Evolutionary conservation across 2,329 filamentous ascomycete species (phyloP).

Genomic region (Aspergillus amoenus): DNA sequence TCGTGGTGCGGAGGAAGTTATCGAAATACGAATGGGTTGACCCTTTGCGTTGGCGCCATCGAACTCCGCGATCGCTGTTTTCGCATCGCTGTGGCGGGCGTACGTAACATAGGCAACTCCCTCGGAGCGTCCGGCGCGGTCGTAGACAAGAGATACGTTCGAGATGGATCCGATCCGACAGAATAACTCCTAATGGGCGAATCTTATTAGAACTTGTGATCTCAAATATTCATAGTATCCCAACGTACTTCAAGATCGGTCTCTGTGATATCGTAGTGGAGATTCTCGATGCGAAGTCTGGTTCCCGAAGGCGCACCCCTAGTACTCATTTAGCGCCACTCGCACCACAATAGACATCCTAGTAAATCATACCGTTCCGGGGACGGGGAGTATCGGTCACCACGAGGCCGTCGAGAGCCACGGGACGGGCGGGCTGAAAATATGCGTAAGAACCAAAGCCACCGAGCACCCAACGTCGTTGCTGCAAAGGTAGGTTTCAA

Average conservation of each 20-base stretch:
- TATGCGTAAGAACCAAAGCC: slow-evolving; percentile 20
- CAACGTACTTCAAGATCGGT: slow-evolving; percentile 70
- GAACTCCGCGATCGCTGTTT: slow-evolving; percentile 73
- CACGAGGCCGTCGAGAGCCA: slow-evolving; percentile 41
- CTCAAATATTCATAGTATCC: not conserved
- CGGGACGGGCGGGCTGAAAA: slow-evolving; percentile 42
- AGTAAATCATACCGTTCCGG: slow-evolving; percentile 15
- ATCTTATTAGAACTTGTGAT: not conserved
- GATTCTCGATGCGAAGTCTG: slow-evolving; percentile 81
- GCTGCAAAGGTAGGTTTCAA: slow-evolving; percentile 7
- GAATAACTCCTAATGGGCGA: slow-evolving; percentile 69
- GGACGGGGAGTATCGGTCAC: slow-evolving; percentile 36
- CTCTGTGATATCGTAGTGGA: slow-evolving; percentile 88
- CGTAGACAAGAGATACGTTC: slow-evolving; percentile 73
- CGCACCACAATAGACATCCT: not conserved
- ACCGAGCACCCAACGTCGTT: slow-evolving; percentile 4
- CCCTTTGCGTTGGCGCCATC: slow-evolving; percentile 89
- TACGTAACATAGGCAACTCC: slow-evolving; percentile 85
- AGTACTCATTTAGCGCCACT: slow-evolving; percentile 16
- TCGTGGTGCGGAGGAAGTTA: slow-evolving; percentile 54
- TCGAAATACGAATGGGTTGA: slow-evolving; percentile 74
- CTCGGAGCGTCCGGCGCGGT: slow-evolving; percentile 83
- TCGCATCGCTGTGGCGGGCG: slow-evolving; percentile 67
- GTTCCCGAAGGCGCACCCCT: slow-evolving; percentile 58
- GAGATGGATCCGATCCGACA: slow-evolving; percentile 70